Conservation (phyloP, 352 stramenopile genomes). For the Pythium monospermum region DNA sequence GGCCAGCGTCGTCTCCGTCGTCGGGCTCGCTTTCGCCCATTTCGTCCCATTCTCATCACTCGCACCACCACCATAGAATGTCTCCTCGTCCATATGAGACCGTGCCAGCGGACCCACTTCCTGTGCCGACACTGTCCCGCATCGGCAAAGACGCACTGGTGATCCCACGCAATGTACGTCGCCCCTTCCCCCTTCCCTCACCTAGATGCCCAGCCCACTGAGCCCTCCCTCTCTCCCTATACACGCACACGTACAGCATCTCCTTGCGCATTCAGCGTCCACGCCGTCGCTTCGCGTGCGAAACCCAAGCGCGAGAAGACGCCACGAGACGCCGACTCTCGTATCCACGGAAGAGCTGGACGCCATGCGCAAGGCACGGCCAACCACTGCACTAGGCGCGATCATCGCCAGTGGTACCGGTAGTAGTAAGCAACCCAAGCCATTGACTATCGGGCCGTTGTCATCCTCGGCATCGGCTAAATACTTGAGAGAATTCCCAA, state of each 20-base stretch:
- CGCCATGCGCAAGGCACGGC: conserved; percentile 5
- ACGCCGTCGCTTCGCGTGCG: conserved; percentile 16
- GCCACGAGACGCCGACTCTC: background rate
- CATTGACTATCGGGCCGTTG: background rate
- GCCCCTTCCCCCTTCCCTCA: no score
- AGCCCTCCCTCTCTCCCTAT: no score
- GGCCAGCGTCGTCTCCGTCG: background rate
- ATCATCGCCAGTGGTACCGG: conserved; percentile 2
- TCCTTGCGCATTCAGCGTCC: conserved; percentile 7
- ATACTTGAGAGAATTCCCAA: conserved; percentile 62
- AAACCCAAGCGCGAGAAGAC: conserved; percentile 1
- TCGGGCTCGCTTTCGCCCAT: conserved; percentile 3
- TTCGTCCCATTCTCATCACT: conserved; percentile 8
- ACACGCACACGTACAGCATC: background rate
- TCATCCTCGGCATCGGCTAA: conserved; percentile 4
- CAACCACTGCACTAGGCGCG: conserved; percentile 13
- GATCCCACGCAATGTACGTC: conserved; percentile 17
- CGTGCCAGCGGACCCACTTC: conserved; percentile 15
- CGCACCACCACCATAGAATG: conserved; percentile 4
- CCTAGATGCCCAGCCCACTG: no score
- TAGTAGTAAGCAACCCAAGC: background rate
- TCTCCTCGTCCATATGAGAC: conserved; percentile 15
- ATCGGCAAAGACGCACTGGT: conserved; percentile 15
- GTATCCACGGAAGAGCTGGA: conserved; percentile 10
- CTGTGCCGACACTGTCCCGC: conserved; percentile 8